A percentile compares a stretch with the other conserved stretches of the same genome.
Conservation (phyloP, 2,329 filamentous ascomycete genomes). For the Metarhizium sp. region DNA sequence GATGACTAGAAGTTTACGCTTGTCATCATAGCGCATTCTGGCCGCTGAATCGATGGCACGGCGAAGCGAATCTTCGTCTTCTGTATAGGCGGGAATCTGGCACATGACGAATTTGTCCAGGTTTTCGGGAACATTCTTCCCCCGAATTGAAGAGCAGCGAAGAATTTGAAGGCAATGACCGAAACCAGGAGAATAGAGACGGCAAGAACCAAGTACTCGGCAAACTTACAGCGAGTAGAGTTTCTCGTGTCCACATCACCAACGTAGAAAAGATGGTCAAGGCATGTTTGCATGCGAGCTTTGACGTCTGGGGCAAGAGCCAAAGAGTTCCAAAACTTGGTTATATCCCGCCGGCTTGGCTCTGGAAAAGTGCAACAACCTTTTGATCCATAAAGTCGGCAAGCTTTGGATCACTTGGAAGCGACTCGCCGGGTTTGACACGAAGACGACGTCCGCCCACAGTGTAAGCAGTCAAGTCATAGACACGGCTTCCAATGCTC, state of each 20-base stretch:
- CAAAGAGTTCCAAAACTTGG: conserved; percentile 71
- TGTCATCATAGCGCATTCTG: conserved; percentile 94
- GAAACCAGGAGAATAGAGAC: conserved; percentile 71
- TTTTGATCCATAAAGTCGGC: conserved; percentile 72
- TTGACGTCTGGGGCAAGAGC: conserved; percentile 47
- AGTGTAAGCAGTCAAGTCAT: conserved; percentile 81
- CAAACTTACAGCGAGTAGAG: conserved; percentile 75
- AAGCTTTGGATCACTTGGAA: conserved; percentile 39
- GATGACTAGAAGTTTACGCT: conserved; percentile 87
- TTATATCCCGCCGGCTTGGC: conserved; percentile 71
- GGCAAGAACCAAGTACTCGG: conserved; percentile 79
- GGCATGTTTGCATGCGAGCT: conserved; percentile 65
- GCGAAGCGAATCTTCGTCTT: conserved; percentile 94
- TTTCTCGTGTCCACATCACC: conserved; percentile 87
- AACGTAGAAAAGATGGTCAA: conserved; percentile 92
- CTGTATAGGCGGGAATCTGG: conserved; percentile 94
- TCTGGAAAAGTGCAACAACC: conserved; percentile 69
- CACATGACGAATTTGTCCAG: conserved; percentile 98
- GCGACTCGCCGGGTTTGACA: conserved; percentile 41
- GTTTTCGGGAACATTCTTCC: conserved; percentile 87
- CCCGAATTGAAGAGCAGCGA: conserved; percentile 92
- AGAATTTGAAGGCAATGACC: conserved; percentile 91
- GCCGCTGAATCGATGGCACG: conserved; percentile 95
- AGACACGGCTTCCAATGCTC: conserved; percentile 70
- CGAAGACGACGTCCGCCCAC: conserved; percentile 60